Percentiles rank a stretch among this genome's conserved stretches.
phyloP scores from a whole-genome alignment of 768 basidiomycete species.

The Mycena floridula region DNA sequence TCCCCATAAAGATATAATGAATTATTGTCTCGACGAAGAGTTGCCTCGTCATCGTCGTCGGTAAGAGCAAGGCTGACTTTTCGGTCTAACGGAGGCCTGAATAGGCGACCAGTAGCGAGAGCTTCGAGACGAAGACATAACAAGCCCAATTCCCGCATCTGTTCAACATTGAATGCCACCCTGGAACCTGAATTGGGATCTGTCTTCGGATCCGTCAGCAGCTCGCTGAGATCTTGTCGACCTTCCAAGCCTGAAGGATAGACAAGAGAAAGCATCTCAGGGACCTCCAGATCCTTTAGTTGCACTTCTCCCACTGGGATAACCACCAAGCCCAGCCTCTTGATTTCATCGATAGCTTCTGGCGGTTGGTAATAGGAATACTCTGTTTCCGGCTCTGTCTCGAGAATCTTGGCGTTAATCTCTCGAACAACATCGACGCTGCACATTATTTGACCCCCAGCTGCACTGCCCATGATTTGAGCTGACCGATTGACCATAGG shows the following conservation, averaged over 20 bases:
- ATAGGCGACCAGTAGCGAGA: constrained; percentile 56
- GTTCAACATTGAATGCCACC: constrained; percentile 62
- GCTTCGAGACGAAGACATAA: constrained; percentile 79
- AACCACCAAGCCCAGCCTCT: constrained; percentile 61
- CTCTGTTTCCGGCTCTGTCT: constrained; percentile 44
- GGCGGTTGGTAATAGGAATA: constrained; percentile 50
- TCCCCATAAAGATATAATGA: constrained; percentile 47
- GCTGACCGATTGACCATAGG: constrained; percentile 94
- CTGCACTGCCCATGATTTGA: constrained; percentile 74
- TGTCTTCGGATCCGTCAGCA: constrained; percentile 21
- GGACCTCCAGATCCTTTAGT: constrained; percentile 90
- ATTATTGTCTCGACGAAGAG: constrained; percentile 16
- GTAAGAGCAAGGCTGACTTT: constrained; percentile 34
- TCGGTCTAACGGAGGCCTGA: constrained; percentile 38
- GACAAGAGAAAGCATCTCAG: constrained; percentile 85
- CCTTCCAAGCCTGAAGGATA: constrained; percentile 71
- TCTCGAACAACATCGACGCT: constrained; percentile 84
- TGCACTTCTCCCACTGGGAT: constrained; percentile 83
- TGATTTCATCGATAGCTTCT: constrained; percentile 69
- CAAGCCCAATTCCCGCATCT: constrained; percentile 67
- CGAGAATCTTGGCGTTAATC: constrained; percentile 57
- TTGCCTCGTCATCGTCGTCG: constrained; percentile 9
- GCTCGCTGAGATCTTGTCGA: constrained; percentile 54
- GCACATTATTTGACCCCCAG: constrained; percentile 92
- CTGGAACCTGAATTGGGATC: constrained; percentile 39